Conservation (phyloP, 1,139 yeast genomes). For the Schizosaccharomyces versatilis region DNA sequence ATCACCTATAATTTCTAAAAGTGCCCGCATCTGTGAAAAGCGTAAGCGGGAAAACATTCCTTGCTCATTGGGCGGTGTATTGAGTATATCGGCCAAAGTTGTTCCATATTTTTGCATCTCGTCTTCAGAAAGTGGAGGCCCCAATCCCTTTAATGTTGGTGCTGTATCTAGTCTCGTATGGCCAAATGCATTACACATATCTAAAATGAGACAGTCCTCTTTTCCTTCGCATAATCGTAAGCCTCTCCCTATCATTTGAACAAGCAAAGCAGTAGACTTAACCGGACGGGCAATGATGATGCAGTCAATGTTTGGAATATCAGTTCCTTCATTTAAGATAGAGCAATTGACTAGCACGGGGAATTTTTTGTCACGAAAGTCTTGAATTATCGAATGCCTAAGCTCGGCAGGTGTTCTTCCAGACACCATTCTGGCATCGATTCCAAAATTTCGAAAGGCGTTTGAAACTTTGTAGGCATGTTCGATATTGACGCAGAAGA, state of each 20-base stretch:
- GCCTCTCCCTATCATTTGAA: slow-evolving; percentile 89
- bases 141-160: neutral
- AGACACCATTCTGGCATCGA: slow-evolving; percentile 54
- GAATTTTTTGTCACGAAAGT: slow-evolving; percentile 39
- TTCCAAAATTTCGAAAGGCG: slow-evolving; percentile 34
- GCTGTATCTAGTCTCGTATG: neutral
- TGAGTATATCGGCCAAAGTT: neutral
- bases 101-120: neutral
- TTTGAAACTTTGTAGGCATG: slow-evolving; percentile 41
- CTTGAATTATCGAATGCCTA: slow-evolving; percentile 32
- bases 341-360: slow-evolving; percentile 66
- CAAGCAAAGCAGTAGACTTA: slow-evolving; percentile 41
- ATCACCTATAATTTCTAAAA: neutral
- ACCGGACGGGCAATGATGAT: slow-evolving; percentile 66
- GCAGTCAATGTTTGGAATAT: slow-evolving; percentile 74
- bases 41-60: neutral
- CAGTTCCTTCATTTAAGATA: slow-evolving; percentile 88
- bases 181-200: slow-evolving; percentile 23
- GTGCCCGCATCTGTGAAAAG: neutral
- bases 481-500: slow-evolving; percentile 54
- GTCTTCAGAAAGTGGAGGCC: neutral
- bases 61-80: neutral
- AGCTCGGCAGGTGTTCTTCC: slow-evolving; percentile 37
- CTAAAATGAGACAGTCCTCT: slow-evolving; percentile 48
- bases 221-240: slow-evolving; percentile 43